These are phyloP conservation scores for Neospermospora avenae DNA, from an alignment of 2,329 filamentous ascomycete genomes.

Conservation along the genomic window DNA sequence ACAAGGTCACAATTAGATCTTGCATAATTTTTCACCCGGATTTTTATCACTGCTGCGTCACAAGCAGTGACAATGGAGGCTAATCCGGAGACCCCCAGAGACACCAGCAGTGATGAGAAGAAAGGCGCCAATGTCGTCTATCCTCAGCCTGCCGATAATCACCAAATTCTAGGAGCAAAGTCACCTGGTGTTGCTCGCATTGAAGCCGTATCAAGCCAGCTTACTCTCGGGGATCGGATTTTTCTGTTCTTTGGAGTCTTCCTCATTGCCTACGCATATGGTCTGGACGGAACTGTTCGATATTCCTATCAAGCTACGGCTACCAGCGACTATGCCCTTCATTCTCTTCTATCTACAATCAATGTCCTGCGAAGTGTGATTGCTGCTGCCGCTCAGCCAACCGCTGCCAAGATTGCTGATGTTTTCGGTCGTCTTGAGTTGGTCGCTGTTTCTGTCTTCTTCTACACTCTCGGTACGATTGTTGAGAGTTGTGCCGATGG, in stretches of 20 bases:
- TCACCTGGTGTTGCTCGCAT: slow-evolving; percentile 6
- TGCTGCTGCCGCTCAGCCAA: slow-evolving; percentile 4
- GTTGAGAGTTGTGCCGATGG: slow-evolving; percentile 2
- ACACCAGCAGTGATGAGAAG: not conserved
- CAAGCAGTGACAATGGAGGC: not conserved
- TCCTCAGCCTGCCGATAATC: not conserved
- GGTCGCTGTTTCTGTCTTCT: slow-evolving; percentile 1
- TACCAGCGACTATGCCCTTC: slow-evolving; percentile 1
- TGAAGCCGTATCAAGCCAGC: not conserved
- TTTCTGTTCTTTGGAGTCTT: slow-evolving; percentile 4
- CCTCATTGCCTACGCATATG: slow-evolving; percentile 5
- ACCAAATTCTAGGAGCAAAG: not conserved
- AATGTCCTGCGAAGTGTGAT: slow-evolving; percentile 3
- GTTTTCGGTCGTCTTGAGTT: slow-evolving; percentile 2
- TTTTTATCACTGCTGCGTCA: not conserved
- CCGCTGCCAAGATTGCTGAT: slow-evolving; percentile 2
- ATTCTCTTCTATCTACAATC: slow-evolving; percentile 2
- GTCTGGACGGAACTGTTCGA: not conserved
- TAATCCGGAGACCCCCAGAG: not conserved
- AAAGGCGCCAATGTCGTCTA: not conserved
- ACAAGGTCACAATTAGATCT: too few relatives aligned
- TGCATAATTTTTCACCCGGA: not conserved
- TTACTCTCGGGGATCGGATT: not conserved
- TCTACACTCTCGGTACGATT: slow-evolving; percentile 3
- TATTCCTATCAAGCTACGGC: slow-evolving; percentile 3